A percentile compares a stretch with the other conserved stretches of the same genome.
Conservation (phyloP, 1,284 basidiomycete species). For the Cystodermella granulosa region DNA sequence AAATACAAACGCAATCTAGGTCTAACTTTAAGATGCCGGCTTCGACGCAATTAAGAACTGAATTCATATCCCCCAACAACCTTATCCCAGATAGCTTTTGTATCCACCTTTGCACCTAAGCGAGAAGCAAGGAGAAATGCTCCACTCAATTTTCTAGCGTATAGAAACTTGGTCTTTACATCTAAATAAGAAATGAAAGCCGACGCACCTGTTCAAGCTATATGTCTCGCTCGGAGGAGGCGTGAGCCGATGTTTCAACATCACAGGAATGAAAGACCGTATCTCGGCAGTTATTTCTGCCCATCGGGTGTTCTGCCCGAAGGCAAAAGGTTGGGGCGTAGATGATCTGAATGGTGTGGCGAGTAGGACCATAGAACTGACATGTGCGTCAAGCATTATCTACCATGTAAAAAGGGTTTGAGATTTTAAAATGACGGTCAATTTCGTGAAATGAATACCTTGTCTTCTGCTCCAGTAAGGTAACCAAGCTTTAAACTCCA, state of each 20-base stretch:
- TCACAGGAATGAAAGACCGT: conserved; percentile 79
- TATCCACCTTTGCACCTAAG: conserved; percentile 73
- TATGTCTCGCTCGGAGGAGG: conserved; percentile 95
- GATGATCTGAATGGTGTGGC: conserved; percentile 72
- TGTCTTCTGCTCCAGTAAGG: conserved; percentile 82
- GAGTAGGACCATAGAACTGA: conserved; percentile 77
- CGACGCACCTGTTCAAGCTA: conserved; percentile 72
- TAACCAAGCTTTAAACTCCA: conserved; percentile 84
- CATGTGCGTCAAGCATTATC: conserved; percentile 86
- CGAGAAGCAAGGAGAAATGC: conserved; percentile 88
- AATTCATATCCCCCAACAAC: conserved; percentile 45
- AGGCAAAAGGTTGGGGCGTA: conserved; percentile 65
- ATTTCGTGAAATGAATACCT: conserved; percentile 44
- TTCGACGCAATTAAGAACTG: conserved; percentile 9
- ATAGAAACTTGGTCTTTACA: not conserved
- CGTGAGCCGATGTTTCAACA: conserved; percentile 84
- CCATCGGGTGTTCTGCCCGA: conserved; percentile 64
- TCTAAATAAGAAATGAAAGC: not conserved
- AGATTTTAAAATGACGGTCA: not conserved
- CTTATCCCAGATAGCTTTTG: conserved; percentile 69
- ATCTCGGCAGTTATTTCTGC: conserved; percentile 69
- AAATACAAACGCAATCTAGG: too few relatives aligned
- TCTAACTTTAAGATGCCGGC: too few relatives aligned
- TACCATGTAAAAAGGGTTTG: conserved; percentile 27
- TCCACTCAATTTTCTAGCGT: conserved; percentile 80